Conservation (phyloP, 2,329 filamentous ascomycete species). For the Aspergillus pseudotamarii region DNA sequence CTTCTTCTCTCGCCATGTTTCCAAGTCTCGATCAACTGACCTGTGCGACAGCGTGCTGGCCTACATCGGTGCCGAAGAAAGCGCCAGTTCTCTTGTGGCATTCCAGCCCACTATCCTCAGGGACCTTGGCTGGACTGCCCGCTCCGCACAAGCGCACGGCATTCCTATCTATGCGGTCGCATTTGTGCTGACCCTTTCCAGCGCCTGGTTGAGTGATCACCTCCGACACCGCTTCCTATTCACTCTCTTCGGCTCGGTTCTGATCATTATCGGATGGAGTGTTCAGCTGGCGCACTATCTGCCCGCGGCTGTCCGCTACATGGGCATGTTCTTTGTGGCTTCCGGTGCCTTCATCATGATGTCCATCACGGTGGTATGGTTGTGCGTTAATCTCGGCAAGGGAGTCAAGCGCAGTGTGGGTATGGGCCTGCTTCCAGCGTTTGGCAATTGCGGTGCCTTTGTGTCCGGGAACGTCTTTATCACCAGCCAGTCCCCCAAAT, state of each 20-base stretch:
- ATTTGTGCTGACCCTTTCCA: conserved; percentile 28
- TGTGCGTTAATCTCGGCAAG: conserved; percentile 47
- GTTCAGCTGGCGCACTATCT: conserved; percentile 13
- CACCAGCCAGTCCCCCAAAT: conserved; percentile 39
- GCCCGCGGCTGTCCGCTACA: conserved; percentile 21
- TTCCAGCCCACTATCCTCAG: conserved; percentile 39
- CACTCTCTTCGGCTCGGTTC: conserved; percentile 14
- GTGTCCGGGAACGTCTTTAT: conserved; percentile 48
- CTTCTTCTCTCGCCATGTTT: neutral
- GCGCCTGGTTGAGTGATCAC: conserved; percentile 16
- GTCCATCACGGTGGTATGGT: conserved; percentile 39
- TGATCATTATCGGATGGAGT: conserved; percentile 18
- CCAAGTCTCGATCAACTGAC: neutral
- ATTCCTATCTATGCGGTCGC: conserved; percentile 37
- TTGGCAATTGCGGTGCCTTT: conserved; percentile 51
- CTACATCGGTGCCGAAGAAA: conserved; percentile 21
- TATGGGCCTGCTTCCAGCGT: conserved; percentile 45
- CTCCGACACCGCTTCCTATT: conserved; percentile 17
- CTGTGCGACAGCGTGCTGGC: conserved; percentile 19
- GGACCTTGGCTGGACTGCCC: conserved; percentile 34
- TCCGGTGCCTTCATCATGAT: conserved; percentile 31
- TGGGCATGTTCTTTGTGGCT: conserved; percentile 31
- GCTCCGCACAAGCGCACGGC: conserved; percentile 35
- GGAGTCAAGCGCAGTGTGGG: conserved; percentile 45
- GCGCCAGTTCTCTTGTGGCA: conserved; percentile 18